Evolutionary conservation across 2,329 filamentous ascomycete genomes (phyloP).

Genomic region (Epichloe sylvatica): DNA sequence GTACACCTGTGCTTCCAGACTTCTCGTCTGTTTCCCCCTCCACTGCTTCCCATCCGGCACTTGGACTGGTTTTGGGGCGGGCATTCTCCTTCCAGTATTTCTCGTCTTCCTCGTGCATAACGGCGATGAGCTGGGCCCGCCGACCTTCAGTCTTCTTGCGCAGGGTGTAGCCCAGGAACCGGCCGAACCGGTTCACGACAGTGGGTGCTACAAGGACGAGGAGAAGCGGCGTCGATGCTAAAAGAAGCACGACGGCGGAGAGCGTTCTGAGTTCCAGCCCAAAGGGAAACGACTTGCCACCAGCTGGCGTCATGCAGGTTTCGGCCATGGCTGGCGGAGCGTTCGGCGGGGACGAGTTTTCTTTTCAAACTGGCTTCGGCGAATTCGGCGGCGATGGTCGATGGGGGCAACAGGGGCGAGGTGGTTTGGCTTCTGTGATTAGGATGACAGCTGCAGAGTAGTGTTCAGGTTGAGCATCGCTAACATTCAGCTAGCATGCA

Average conservation of each 20-base stretch:
- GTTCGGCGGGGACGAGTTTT: neutral
- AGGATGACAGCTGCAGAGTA: neutral
- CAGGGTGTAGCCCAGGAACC: constrained; percentile 44
- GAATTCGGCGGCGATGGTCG: neutral
- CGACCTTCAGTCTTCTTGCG: constrained; percentile 50
- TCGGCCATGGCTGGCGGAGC: constrained; percentile 11
- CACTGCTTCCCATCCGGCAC: constrained; percentile 59
- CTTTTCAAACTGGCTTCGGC: neutral
- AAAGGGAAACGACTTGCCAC: constrained; percentile 14
- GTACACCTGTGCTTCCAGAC: constrained; percentile 17
- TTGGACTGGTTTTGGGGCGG: constrained; percentile 23
- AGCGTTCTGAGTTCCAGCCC: constrained; percentile 17
- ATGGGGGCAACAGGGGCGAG: neutral
- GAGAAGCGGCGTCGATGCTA: constrained; percentile 11
- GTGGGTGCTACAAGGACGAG: constrained; percentile 14
- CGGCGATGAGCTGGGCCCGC: constrained; percentile 40
- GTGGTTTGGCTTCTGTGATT: neutral
- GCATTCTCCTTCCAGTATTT: constrained; percentile 21
- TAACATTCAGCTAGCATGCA: neutral
- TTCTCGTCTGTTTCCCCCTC: constrained; percentile 43
- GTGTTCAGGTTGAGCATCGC: neutral
- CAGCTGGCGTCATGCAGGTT: constrained; percentile 16
- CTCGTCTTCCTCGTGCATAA: constrained; percentile 33
- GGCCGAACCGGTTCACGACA: constrained; percentile 22
- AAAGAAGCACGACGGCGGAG: constrained; percentile 12